Base-by-base conservation (phyloP, 2,329 filamentous ascomycete species). In the Xenoacremonium recifei region DNA sequence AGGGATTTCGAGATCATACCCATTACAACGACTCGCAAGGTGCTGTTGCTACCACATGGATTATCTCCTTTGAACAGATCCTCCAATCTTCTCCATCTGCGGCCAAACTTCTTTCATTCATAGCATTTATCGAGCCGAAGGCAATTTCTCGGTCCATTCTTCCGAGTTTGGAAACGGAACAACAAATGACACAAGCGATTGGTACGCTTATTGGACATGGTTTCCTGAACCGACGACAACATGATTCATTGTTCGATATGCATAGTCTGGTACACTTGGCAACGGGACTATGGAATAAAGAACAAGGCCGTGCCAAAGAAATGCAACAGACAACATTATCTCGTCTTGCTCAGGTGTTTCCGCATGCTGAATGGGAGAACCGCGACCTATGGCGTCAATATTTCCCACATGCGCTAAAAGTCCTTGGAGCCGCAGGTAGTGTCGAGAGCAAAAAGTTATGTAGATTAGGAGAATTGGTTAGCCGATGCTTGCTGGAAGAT, bases 41-140 rank as follows among this genome's bases (percentile, higher is more conserved):
- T 17, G 57, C 67, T 1, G 53, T 72, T 3, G 64, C 63, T 5
- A 60, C 58, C 0, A 69, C 70, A 1, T 69, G 67, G 62, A 41
- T 68, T 1, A 54, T 72, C 5, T 71, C 70, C 0, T 69, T 75
- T 11, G 45, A 67, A 4, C 58, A 67, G 17, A 67, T 72, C 11
- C 53, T 49, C 3, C 35, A 44, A 5, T 40, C 19, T 1, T 47
- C 67, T 35, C 4, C 35, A 2, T 21, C 49, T 4, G 69, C 69
- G 2, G 64, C 62, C 23, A 42, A 63, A 1, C 42, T 69, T 27
- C 54, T 76, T 1, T 61, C 55, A 0, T 67, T 71, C 36, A 60
- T 69, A 13, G 65, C 65, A 2, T 66, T 54, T 17, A 63, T 75
- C 33, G 63, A 70, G 42, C 58, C 63, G 0, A 66, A 66, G 42